These are phyloP conservation scores for Rhizopus delemar DNA, from an alignment of 371 early-diverging fungal genomes.

Conservation along the genomic window DNA sequence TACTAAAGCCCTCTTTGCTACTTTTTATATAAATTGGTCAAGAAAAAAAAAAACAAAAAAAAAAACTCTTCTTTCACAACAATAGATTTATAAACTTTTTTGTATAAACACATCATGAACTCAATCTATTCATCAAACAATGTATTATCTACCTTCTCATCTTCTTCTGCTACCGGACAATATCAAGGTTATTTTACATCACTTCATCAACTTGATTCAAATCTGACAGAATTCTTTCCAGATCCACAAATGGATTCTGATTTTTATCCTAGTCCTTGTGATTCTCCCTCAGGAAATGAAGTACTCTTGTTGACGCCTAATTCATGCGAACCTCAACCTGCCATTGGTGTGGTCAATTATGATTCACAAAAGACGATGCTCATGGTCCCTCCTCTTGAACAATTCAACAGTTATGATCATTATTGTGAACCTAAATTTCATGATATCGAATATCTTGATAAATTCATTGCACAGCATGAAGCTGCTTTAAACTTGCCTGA, in stretches of 20 bases:
- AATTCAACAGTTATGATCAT: slow-evolving; percentile 9
- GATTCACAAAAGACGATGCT: background rate
- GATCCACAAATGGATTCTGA: slow-evolving; percentile 11
- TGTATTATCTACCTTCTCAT: slow-evolving; percentile 9
- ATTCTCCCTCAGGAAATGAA: slow-evolving; percentile 13
- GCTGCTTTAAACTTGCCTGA: slow-evolving; percentile 23
- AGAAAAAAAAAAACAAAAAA: too few relatives aligned
- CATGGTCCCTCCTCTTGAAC: slow-evolving; percentile 30
- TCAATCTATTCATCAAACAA: background rate
- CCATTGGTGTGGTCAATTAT: background rate
- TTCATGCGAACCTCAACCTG: background rate
- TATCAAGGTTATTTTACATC: slow-evolving; percentile 20
- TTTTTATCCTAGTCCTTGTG: slow-evolving; percentile 25
- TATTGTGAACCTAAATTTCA: slow-evolving; percentile 1
- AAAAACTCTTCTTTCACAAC: too few relatives aligned
- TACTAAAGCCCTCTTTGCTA: background rate
- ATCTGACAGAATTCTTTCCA: slow-evolving; percentile 6
- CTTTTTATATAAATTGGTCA: slow-evolving; percentile 15
- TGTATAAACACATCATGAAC: background rate
- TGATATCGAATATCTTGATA: slow-evolving; percentile 26
- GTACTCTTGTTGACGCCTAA: slow-evolving; percentile 9
- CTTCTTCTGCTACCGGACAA: slow-evolving; percentile 9
- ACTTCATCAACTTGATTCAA: slow-evolving; percentile 17
- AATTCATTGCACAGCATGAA: slow-evolving; percentile 36
- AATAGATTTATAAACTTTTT: too few relatives aligned